Evolutionary conservation across 306 rosid genomes (phyloP).

Genomic region (Quercus variabilis): DNA sequence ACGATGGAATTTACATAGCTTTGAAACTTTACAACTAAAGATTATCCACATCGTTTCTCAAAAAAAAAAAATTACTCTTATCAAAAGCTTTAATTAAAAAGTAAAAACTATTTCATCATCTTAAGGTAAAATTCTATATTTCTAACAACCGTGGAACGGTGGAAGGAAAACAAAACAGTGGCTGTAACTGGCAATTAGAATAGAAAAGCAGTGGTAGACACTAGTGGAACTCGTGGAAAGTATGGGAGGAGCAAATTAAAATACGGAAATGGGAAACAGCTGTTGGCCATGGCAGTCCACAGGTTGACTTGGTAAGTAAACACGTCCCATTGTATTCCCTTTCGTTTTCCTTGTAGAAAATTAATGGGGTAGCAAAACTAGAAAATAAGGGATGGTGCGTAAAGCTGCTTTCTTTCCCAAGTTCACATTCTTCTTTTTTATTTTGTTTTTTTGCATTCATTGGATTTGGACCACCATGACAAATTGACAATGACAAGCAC

Average conservation of each 20-base stretch:
- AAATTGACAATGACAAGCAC: slow-evolving; percentile 14
- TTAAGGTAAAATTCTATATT: too few species aligned
- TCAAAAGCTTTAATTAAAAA: too few species aligned
- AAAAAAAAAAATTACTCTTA: too few species aligned
- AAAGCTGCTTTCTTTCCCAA: not conserved
- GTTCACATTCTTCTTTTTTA: slow-evolving; percentile 7
- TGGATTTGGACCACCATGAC: slow-evolving; percentile 34
- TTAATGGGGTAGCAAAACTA: not conserved
- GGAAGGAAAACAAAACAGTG: too few species aligned
- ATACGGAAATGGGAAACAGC: slow-evolving; percentile 15
- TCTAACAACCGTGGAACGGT: too few species aligned
- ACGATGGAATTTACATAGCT: too few species aligned
- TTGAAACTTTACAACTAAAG: too few species aligned
- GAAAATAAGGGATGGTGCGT: not conserved
- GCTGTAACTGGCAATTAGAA: not conserved
- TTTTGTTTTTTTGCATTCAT: slow-evolving; percentile 15
- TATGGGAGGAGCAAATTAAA: not conserved
- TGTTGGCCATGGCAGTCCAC: slow-evolving; percentile 25
- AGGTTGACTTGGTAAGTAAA: slow-evolving; percentile 27
- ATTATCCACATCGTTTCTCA: too few species aligned
- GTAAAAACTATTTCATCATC: too few species aligned
- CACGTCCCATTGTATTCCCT: slow-evolving; percentile 7
- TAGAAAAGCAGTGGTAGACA: not conserved
- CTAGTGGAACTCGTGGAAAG: not conserved
- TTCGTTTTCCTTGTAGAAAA: not conserved